Evolutionary conservation across 805 yeast genomes (phyloP), one percentile per base, ranked within the genome.

Genomic region (Metschnikowia picachoensis): DNA sequence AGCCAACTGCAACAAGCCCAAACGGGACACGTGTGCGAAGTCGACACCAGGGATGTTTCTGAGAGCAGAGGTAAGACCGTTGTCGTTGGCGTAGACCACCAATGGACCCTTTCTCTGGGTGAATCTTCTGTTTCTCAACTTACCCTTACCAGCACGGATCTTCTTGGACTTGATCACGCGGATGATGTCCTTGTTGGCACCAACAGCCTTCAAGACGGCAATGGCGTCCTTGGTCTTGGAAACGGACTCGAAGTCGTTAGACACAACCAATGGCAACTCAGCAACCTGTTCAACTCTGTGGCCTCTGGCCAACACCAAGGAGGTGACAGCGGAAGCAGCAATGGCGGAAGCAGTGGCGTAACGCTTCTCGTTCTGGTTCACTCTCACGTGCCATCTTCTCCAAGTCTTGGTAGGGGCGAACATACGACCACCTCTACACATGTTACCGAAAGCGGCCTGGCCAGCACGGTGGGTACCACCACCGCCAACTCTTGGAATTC

Each of bases 351-450:
- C 98, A 65, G 98, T 92, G 62, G 99, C 99, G 79, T 91, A 94
- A 80, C 98, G 91, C 86, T 92, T 92, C 83, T 94, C 96, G 89
- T 92, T 92, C 79, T 90, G 97, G 96, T 94, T 94, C 72, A 94
- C 96, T 86, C 91, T 94, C 71, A 94, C 95, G 90, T 94, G 95
- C 99, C 99, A 94, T 82, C 85, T 92, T 87, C 99, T 90, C 99
- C 99, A 94, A 78, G 96, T 91, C 85, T 94, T 94, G 78, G 99
- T 94, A 77, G 99, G 99, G 78, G 99, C 97, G 73, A 94, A 94
- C 98, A 94, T 94, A 80, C 99, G 96, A 83, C 99, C 99, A 77
- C 97, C 97, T 80, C 99, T 92, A 85, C 99, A 94, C 99, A 94
- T 94, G 94, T 94, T 94, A 86, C 99, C 99, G 85, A 94, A 94